A percentile compares a stretch with the other conserved stretches of the same genome.
Conservation (phyloP, 1,139 yeast genomes). For the Nadsonia starkeyi-henricii region DNA sequence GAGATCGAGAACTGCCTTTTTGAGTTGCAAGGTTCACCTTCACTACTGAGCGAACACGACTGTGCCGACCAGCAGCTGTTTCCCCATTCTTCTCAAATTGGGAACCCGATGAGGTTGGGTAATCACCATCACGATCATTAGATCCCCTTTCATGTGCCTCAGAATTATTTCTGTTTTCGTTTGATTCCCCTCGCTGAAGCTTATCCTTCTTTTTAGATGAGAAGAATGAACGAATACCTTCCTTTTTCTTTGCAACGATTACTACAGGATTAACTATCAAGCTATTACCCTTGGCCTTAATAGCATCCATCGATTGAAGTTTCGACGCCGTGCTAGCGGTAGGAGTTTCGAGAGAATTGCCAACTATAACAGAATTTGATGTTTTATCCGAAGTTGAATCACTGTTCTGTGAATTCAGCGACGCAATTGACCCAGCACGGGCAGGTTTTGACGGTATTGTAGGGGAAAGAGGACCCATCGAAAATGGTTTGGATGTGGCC, state of each 20-base stretch:
- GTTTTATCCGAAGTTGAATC: neutral
- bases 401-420: neutral
- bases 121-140: neutral
- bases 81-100: neutral
- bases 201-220: neutral
- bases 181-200: neutral
- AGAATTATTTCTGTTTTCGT: neutral
- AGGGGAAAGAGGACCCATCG: no score
- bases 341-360: neutral
- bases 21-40: neutral
- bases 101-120: neutral
- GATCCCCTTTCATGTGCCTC: neutral
- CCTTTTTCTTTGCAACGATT: neutral
- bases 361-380: neutral
- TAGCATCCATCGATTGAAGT: no score
- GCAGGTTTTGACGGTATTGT: neutral
- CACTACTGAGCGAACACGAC: neutral
- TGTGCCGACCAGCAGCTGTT: neutral
- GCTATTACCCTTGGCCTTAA: no score
- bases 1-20: neutral
- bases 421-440: neutral
- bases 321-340: neutral
- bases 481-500: no score
- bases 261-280: neutral
- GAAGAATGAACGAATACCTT: neutral